A percentile compares a stretch with the other conserved stretches of the same genome.
Evolutionary conservation across 2,329 filamentous ascomycete genomes (phyloP).

Genomic region (Trichoderma koningii): DNA sequence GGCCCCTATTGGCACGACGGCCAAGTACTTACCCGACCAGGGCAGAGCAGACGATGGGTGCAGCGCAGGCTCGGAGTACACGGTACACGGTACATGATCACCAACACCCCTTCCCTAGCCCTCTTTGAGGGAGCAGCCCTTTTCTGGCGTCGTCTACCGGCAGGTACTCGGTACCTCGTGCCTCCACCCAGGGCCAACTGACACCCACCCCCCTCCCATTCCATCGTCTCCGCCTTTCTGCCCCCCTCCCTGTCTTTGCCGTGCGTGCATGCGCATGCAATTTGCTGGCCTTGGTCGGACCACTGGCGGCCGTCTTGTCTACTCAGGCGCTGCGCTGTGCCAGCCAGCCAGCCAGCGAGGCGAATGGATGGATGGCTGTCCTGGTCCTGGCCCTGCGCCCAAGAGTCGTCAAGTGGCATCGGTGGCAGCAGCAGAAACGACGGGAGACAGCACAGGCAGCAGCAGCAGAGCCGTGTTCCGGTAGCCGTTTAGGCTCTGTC

Average conservation of each 20-base stretch:
- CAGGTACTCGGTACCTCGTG: conserved; percentile 18
- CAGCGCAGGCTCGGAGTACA: neutral
- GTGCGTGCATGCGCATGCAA: conserved; percentile 26
- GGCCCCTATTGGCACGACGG: conserved; percentile 12
- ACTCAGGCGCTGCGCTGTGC: neutral
- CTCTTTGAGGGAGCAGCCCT: conserved; percentile 33
- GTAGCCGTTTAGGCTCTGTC: conserved; percentile 21
- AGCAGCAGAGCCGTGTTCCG: conserved; percentile 13
- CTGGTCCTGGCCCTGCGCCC: neutral
- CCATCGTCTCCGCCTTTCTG: conserved; percentile 23
- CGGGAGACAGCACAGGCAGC: neutral
- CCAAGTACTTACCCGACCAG: neutral
- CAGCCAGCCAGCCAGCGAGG: no score
- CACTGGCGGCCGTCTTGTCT: conserved; percentile 5
- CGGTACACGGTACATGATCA: conserved; percentile 2
- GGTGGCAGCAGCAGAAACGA: neutral
- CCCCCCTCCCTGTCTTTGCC: conserved; percentile 23
- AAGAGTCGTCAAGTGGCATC: neutral
- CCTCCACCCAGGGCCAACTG: conserved; percentile 1
- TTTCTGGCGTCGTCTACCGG: conserved; percentile 11
- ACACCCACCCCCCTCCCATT: conserved; percentile 22
- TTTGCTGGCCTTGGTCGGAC: conserved; percentile 23
- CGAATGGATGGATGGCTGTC: no score
- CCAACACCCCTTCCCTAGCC: conserved; percentile 6
- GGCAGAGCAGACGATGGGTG: conserved; percentile 1